phyloP scores from a whole-genome alignment of 2,329 filamentous ascomycete species.

The Aspergillus transmontanensis region DNA sequence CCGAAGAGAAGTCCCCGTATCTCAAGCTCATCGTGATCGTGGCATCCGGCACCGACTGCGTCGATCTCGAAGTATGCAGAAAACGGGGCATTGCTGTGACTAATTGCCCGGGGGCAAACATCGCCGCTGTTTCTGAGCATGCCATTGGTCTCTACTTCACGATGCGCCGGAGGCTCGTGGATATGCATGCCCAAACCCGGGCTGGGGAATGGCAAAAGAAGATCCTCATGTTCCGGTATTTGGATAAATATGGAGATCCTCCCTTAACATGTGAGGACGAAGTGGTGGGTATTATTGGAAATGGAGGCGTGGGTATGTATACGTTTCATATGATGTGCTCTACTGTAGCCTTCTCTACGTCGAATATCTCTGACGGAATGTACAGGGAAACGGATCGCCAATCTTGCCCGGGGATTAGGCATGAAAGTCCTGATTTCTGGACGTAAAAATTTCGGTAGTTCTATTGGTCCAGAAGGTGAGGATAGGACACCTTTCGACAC shows the following conservation, averaged over 20 bases:
- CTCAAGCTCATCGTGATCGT: constrained; percentile 49
- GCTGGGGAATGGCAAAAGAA: constrained; percentile 47
- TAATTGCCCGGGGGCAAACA: constrained; percentile 52
- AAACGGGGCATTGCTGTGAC: constrained; percentile 49
- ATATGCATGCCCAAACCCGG: constrained; percentile 38
- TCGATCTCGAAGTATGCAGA: constrained; percentile 49
- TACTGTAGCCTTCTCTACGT: not conserved
- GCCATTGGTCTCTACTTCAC: constrained; percentile 55
- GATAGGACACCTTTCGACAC: constrained; percentile 31
- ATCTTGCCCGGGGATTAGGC: constrained; percentile 48
- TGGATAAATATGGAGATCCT: constrained; percentile 32
- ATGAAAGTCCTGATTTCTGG: constrained; percentile 55
- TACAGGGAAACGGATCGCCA: constrained; percentile 45
- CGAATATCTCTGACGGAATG: constrained; percentile 2
- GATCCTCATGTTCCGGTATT: constrained; percentile 33
- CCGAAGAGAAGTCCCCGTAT: constrained; percentile 46
- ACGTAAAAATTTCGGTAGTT: constrained; percentile 40
- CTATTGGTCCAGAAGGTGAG: constrained; percentile 9
- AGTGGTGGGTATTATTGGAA: constrained; percentile 53
- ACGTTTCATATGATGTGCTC: not conserved
- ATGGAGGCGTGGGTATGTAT: constrained; percentile 49
- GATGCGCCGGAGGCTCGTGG: constrained; percentile 44
- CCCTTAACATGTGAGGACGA: constrained; percentile 53
- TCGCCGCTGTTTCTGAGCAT: constrained; percentile 53
- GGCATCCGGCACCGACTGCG: constrained; percentile 51